Percentiles rank a stretch among this genome's conserved stretches.
phyloP scores from a whole-genome alignment of 2,329 filamentous ascomycete species.

The Trichoderma sp. region DNA sequence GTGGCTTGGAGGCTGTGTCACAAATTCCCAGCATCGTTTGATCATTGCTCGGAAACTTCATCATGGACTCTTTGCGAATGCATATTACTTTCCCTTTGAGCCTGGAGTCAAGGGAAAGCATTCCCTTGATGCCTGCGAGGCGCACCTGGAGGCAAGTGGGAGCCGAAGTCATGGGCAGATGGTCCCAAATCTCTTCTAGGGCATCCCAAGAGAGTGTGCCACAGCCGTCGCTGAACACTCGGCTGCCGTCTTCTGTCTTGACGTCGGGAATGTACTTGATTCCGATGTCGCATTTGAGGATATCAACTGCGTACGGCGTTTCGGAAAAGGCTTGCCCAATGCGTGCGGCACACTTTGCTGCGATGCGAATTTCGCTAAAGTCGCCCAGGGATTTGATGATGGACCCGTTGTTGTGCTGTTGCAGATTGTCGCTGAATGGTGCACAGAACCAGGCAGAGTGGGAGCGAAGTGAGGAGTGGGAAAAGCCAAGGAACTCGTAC shows the following conservation, averaged over 20 bases:
- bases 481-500: slow-evolving; percentile 74
- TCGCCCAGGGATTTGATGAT: slow-evolving; percentile 55
- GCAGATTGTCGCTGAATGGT: slow-evolving; percentile 44
- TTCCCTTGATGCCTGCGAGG: slow-evolving; percentile 74
- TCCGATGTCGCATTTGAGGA: slow-evolving; percentile 45
- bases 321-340: slow-evolving; percentile 74
- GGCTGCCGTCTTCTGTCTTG: slow-evolving; percentile 48
- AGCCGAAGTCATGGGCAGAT: slow-evolving; percentile 51
- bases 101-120: slow-evolving; percentile 69
- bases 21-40: slow-evolving; percentile 68
- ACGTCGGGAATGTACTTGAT: slow-evolving; percentile 53
- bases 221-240: slow-evolving; percentile 78
- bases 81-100: slow-evolving; percentile 61
- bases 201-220: slow-evolving; percentile 69
- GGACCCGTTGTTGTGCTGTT: slow-evolving; percentile 42
- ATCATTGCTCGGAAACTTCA: slow-evolving; percentile 68
- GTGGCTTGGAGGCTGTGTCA: slow-evolving; percentile 65
- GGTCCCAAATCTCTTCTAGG: slow-evolving; percentile 60
- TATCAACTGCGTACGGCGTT: slow-evolving; percentile 64
- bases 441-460: slow-evolving; percentile 69
- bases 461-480: slow-evolving; percentile 73
- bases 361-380: slow-evolving; percentile 54
- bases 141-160: slow-evolving; percentile 76
- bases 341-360: slow-evolving; percentile 60
- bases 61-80: slow-evolving; percentile 72